Evolutionary conservation across 768 basidiomycete species (phyloP).

Genomic region (Auricularia sp.): DNA sequence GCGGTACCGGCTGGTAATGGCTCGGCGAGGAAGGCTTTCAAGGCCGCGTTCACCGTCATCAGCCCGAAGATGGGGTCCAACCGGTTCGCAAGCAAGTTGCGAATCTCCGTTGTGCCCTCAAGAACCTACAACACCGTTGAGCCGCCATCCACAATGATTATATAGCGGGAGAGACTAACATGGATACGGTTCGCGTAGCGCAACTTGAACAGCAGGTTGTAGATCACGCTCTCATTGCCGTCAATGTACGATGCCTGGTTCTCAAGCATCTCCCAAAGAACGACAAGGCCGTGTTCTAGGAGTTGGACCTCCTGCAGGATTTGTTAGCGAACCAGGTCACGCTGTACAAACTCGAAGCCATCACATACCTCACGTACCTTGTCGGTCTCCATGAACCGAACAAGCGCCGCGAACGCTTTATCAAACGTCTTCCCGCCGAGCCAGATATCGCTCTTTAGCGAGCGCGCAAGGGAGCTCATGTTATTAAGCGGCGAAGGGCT

Average conservation of each 20-base stretch:
- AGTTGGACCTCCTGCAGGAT: conserved; percentile 46
- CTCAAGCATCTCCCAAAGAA: conserved; percentile 76
- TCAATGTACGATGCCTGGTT: conserved; percentile 65
- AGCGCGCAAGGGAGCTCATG: not conserved
- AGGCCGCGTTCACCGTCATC: conserved; percentile 67
- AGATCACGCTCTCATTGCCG: conserved; percentile 69
- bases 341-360: conserved; percentile 2
- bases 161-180: conserved; percentile 32
- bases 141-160: not conserved
- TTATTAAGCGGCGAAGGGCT: conserved; percentile 23
- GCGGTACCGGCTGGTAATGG: conserved; percentile 34
- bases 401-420: conserved; percentile 53
- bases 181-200: conserved; percentile 63
- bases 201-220: conserved; percentile 57
- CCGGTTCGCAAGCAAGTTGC: conserved; percentile 59
- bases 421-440: conserved; percentile 61
- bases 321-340: not conserved
- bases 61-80: conserved; percentile 80
- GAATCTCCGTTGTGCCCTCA: conserved; percentile 74
- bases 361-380: conserved; percentile 38
- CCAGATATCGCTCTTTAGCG: conserved; percentile 48
- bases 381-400: conserved; percentile 49
- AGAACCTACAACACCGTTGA: conserved; percentile 44
- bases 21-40: conserved; percentile 54
- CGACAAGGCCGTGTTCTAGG: conserved; percentile 69